These are phyloP conservation scores for Gentiana macrophylla DNA, from an alignment of 257 asterid species.

Conservation along the genomic window DNA sequence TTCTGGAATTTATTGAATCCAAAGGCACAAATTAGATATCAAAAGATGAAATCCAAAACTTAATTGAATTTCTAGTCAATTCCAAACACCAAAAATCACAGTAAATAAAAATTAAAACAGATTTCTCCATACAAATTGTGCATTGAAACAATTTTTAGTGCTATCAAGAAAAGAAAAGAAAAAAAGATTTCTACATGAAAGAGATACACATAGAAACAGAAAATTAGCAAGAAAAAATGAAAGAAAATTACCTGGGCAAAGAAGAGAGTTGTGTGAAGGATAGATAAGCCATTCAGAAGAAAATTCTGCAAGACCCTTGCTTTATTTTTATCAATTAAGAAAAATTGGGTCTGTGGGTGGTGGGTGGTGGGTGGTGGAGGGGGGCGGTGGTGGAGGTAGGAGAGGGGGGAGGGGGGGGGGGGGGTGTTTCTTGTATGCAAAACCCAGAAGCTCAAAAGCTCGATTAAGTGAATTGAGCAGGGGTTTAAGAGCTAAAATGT, in stretches of 20 bases:
- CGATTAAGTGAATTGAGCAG: not conserved
- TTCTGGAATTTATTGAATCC: not conserved
- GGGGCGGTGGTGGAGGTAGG: too few species aligned
- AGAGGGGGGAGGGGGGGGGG: too few species aligned
- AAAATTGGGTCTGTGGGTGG: too few species aligned
- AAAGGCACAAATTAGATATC: not conserved
- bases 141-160: too few species aligned
- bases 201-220: slow-evolving; percentile 1
- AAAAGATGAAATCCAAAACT: not conserved
- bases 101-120: too few species aligned
- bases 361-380: too few species aligned
- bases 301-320: slow-evolving; percentile 15
- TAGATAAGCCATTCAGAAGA: slow-evolving; percentile 49
- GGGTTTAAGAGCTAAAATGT: slow-evolving; percentile 61
- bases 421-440: slow-evolving; percentile 3
- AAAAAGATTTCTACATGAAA: not conserved
- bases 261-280: slow-evolving; percentile 47
- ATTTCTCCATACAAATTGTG: too few species aligned
- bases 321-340: too few species aligned
- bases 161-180: too few species aligned
- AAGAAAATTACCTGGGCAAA: slow-evolving; percentile 61
- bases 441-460: slow-evolving; percentile 4
- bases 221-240: slow-evolving; percentile 1
- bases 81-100: not conserved
- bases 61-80: slow-evolving; percentile 2